Evolutionary conservation across 2,329 filamentous ascomycete species (phyloP).

Genomic region (Aspergillus tamarii): DNA sequence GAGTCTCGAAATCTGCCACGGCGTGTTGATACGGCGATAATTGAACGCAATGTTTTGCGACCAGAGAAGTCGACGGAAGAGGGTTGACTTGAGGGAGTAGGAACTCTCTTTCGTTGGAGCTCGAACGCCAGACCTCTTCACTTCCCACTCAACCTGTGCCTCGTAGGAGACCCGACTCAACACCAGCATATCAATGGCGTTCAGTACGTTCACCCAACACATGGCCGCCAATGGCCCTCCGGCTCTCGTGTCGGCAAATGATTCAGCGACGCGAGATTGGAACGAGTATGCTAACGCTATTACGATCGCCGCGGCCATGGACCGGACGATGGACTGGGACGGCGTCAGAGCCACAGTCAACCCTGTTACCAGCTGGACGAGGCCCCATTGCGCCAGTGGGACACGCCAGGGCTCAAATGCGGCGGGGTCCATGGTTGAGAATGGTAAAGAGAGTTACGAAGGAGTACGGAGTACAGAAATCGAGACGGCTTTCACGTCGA

Average conservation of each 20-base stretch:
- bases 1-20: slow-evolving; percentile 24
- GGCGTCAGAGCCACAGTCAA: slow-evolving; percentile 16
- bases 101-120: background rate
- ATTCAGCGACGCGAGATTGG: slow-evolving; percentile 7
- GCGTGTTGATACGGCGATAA: slow-evolving; percentile 26
- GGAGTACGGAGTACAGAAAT: background rate
- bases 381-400: slow-evolving; percentile 16
- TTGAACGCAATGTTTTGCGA: slow-evolving; percentile 21
- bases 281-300: slow-evolving; percentile 17
- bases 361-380: slow-evolving; percentile 20
- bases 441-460: background rate
- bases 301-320: slow-evolving; percentile 9
- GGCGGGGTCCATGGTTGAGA: background rate
- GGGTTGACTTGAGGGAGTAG: background rate
- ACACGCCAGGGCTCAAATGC: slow-evolving; percentile 8
- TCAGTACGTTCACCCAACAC: slow-evolving; percentile 28
- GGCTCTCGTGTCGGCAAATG: slow-evolving; percentile 10
- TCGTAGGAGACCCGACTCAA: slow-evolving; percentile 21
- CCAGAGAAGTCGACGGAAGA: slow-evolving; percentile 10
- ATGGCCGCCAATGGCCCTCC: slow-evolving; percentile 22
- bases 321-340: slow-evolving; percentile 9
- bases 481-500: background rate
- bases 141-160: slow-evolving; percentile 18
- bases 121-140: background rate
- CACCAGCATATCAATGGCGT: slow-evolving; percentile 24